phyloP scores from a whole-genome alignment of 2,329 filamentous ascomycete genomes.

The Fusarium protoensiforme region DNA sequence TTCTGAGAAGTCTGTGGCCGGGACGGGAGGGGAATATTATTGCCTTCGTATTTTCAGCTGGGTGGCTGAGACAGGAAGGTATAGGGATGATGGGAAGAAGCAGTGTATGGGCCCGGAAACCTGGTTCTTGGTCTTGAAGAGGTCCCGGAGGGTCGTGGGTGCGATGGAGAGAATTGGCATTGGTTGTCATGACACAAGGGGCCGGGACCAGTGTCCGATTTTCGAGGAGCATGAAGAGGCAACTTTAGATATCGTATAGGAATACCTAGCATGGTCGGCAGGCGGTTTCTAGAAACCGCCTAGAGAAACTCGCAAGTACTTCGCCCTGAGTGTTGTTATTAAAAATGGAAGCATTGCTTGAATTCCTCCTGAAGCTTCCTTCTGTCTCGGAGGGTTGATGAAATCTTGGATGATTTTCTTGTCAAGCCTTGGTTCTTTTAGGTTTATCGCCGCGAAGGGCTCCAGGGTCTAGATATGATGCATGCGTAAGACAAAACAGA shows the following conservation, averaged over 20 bases:
- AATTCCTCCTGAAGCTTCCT: too few relatives aligned
- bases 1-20: neutral
- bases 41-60: neutral
- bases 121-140: neutral
- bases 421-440: too few relatives aligned
- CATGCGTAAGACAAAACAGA: too few relatives aligned
- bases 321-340: too few relatives aligned
- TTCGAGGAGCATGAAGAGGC: neutral
- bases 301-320: too few relatives aligned
- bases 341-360: too few relatives aligned
- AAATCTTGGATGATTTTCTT: too few relatives aligned
- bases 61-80: neutral
- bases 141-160: neutral
- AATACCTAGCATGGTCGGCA: neutral
- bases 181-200: neutral
- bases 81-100: neutral
- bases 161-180: neutral
- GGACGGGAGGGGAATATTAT: neutral
- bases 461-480: too few relatives aligned
- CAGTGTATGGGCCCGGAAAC: neutral
- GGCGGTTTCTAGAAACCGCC: too few relatives aligned
- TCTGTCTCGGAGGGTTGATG: too few relatives aligned
- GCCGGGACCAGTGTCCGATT: neutral
- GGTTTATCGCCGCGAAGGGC: too few relatives aligned
- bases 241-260: neutral